Percentiles rank a stretch among this genome's conserved stretches.
These are phyloP conservation scores for Obelidium mucronatum DNA, from an alignment of 192 early-diverging fungal species.

Conservation along the genomic window DNA sequence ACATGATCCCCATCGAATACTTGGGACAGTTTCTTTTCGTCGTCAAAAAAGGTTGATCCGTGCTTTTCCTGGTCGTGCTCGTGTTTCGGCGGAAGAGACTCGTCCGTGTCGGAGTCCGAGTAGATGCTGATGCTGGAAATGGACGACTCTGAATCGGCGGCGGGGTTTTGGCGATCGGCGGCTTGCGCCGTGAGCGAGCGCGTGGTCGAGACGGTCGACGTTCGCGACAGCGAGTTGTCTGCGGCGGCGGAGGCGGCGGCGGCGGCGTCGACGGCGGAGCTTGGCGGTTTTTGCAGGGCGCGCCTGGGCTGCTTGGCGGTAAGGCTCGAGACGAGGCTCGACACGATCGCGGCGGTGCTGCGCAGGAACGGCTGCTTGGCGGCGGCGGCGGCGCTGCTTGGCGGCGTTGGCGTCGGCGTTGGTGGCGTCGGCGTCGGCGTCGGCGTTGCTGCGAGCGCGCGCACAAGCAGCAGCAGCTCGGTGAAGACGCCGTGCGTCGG, in stretches of 20 bases:
- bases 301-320: too few species aligned
- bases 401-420: background rate
- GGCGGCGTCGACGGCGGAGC: background rate
- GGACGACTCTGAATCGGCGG: background rate
- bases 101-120: background rate
- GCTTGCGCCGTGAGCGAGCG: background rate
- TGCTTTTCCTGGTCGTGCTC: background rate
- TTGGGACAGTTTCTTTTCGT: constrained; percentile 1
- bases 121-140: background rate
- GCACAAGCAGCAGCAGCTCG: constrained; percentile 15
- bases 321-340: background rate
- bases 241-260: background rate
- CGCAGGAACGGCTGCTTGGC: background rate
- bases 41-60: background rate
- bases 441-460: background rate
- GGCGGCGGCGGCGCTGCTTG: background rate
- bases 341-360: background rate
- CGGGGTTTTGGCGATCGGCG: background rate
- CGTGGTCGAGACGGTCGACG: background rate
- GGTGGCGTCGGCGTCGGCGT: background rate
- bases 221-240: background rate
- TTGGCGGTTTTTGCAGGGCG: background rate
- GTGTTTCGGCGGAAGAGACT: background rate
- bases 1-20: too few species aligned
- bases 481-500: constrained; percentile 27